Evolutionary conservation across 768 basidiomycete species (phyloP), one percentile per base, ranked within the genome.

Genomic region (Pleurotus giganteus): DNA sequence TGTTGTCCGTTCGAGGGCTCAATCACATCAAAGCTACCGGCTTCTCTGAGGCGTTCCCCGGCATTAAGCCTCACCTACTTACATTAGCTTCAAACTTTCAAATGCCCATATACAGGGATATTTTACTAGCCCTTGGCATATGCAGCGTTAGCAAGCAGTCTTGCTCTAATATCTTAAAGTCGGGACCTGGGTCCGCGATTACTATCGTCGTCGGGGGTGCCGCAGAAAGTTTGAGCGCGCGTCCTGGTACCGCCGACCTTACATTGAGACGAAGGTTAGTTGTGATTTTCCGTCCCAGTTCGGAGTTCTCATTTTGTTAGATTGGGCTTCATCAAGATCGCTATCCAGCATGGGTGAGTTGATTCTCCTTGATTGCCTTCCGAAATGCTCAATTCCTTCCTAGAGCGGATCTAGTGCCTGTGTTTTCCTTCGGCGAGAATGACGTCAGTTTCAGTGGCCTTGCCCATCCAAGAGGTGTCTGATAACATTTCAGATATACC

Each of bases 381-480:
- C 26, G 44, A 19, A 34, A 3, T 47, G 8, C 42, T 32, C 24
- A 34, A 13, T 37, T 37, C 32, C 12, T 51, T 21, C 45, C 12
- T 60, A 94, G 94, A 52, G 97, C 97, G 34, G 93, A 95, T 64
- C 77, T 99, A 9, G 97, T 99, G 0, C 97, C 97, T 0, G 95
- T 98, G 2, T 98, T 99, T 66, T 95, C 93, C 4, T 99, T 99
- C 62, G 97, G 97, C 11, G 97, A 99, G 75, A 98, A 98, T 67
- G 97, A 98, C 69, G 95, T 95, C 58, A 65, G 83, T 78, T 7
- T 24, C 13, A 32, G 31, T 6, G 7, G 31, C 13, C 31, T 6
- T 27, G 4, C 46, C 37, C 8, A 15, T 44, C 23, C 39, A 43
- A 5, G 49, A 50, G 34, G 2, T 49, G 4, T 54, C 39, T 41